These are phyloP conservation scores for Petunia axillaris DNA, from an alignment of 257 asterid genomes.

Conservation along the genomic window DNA sequence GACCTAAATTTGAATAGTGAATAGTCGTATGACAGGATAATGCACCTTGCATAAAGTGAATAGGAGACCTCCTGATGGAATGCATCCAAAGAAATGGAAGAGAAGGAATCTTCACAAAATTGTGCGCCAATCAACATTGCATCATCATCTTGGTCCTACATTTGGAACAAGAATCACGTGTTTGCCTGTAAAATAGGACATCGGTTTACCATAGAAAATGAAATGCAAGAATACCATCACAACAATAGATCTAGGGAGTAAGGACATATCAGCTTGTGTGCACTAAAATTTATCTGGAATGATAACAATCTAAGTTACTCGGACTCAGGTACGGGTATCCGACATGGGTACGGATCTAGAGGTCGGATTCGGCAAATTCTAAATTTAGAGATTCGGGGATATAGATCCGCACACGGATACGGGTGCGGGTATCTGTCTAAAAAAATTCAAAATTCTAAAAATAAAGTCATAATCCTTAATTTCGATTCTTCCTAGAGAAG, in stretches of 20 bases:
- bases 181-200: constrained; percentile 7
- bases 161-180: constrained; percentile 19
- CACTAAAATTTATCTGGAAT: background rate
- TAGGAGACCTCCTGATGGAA: constrained; percentile 55
- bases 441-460: no score
- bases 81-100: constrained; percentile 66
- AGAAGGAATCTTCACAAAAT: constrained; percentile 87
- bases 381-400: no score
- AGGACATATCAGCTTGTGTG: background rate
- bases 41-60: constrained; percentile 78
- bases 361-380: no score
- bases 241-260: background rate
- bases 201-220: background rate
- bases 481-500: no score
- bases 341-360: no score
- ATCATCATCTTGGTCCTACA: constrained; percentile 90
- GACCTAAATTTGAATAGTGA: background rate
- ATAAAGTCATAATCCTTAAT: no score
- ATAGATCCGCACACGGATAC: no score
- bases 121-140: constrained; percentile 92
- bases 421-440: no score
- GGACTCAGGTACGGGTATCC: no score
- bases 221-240: background rate
- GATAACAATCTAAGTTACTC: no score
- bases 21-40: constrained; percentile 6